Evolutionary conservation across 2,329 filamentous ascomycete genomes (phyloP).

Genomic region (Erysiphe neolycopersici): DNA sequence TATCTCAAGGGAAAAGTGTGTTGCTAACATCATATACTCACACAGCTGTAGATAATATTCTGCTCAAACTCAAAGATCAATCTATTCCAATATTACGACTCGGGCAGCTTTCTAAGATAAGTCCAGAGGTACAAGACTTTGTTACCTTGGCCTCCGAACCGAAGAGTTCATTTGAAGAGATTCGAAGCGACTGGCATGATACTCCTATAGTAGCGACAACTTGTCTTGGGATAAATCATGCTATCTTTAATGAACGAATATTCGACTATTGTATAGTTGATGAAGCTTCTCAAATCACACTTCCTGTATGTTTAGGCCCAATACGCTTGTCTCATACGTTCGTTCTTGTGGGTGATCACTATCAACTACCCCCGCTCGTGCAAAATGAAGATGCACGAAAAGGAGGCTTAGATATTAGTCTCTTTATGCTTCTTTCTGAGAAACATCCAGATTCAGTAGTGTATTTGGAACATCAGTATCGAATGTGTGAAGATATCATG

Average conservation of each 20-base stretch:
- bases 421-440: conserved; percentile 86
- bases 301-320: conserved; percentile 81
- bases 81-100: conserved; percentile 61
- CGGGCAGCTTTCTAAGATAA: conserved; percentile 61
- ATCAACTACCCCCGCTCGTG: conserved; percentile 81
- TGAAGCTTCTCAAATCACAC: conserved; percentile 88
- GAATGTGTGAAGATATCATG: conserved; percentile 97
- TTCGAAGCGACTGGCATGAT: conserved; percentile 59
- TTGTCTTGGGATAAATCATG: conserved; percentile 74
- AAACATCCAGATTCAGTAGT: conserved; percentile 67
- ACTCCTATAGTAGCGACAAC: conserved; percentile 84
- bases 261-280: conserved; percentile 99
- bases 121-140: conserved; percentile 68
- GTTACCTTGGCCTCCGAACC: conserved; percentile 50
- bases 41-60: conserved; percentile 91
- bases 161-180: conserved; percentile 54
- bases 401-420: conserved; percentile 69
- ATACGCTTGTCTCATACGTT: conserved; percentile 84
- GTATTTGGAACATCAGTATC: conserved; percentile 84
- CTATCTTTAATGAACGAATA: conserved; percentile 60
- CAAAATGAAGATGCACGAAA: conserved; percentile 69
- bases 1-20: conserved; percentile 74
- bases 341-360: conserved; percentile 87
- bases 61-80: conserved; percentile 67
- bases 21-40: conserved; percentile 90